Evolutionary conservation across 441 rosid species (phyloP), one percentile per base, ranked within the genome.

Genomic region (Geranium incanum): DNA sequence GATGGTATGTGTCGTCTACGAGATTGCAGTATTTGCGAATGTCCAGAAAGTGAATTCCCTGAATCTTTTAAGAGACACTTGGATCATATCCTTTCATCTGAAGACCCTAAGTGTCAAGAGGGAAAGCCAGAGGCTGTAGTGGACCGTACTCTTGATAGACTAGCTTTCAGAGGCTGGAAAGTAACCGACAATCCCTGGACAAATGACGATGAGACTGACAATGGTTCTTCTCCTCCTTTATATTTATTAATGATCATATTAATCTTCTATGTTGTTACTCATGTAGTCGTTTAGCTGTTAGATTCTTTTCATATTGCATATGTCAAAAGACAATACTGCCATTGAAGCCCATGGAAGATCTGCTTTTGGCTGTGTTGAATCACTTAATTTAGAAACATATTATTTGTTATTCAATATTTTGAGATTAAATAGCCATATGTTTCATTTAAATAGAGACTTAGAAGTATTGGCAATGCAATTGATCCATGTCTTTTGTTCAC

Each of bases 161-260:
- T 76, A 75, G 86, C 89, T 72, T 89, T 94, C 74, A 85, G 80
- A 78, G 96, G 93, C 43, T 94, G 98, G 97, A 84, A 84, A 0
- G 97, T 81, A 78, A 86, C 85, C 4, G 96, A 94, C 68, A 94
- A 94, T 74, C 98, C 98, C 18, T 94, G 97, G 98, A 91, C 98
- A 43, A 75, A 85, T 76, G 98, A 90, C 71, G 97, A 94, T 79
- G 98, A 91, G 81, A 88, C 97, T 12, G 87, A 94, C 75, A 91
- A 91, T 33, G 94, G 98, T 93, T 71, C 68, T 12, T 65, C 36
- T 63, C 67, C 1, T 19, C 19, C 19, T 13, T 15, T 62, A 6
- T 63, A 21, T 63, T 7, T 28, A 33, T 60, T 60, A 1, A 60
- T 60, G 19, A 60, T 60, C 5, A 50, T 50, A 1, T 2, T 60